A percentile compares a stretch with the other conserved stretches of the same genome.
Evolutionary conservation across 169 alveolate species (phyloP).

Genomic region (Cryptosporidium viatorum): DNA sequence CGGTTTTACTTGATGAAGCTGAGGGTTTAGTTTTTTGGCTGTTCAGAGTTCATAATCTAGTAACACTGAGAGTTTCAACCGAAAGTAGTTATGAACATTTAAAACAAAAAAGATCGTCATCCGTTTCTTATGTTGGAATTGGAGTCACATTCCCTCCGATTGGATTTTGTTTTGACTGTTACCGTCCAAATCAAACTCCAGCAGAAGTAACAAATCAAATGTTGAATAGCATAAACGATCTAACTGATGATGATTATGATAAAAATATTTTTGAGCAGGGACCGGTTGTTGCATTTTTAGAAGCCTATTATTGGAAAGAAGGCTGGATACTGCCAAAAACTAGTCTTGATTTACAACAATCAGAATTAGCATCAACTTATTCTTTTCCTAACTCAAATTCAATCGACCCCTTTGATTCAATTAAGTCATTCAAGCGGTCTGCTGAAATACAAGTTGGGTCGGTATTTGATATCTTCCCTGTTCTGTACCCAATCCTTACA

Average conservation of each 20-base stretch:
- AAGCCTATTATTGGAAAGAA: slow-evolving; percentile 59
- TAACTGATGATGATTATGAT: slow-evolving; percentile 38
- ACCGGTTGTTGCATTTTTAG: slow-evolving; percentile 54
- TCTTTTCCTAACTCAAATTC: background rate
- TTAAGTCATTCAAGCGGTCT: slow-evolving; percentile 1
- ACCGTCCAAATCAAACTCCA: slow-evolving; percentile 26
- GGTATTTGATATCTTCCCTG: slow-evolving; percentile 64
- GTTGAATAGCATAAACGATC: slow-evolving; percentile 27
- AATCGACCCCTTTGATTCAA: slow-evolving; percentile 22
- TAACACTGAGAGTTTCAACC: slow-evolving; percentile 54
- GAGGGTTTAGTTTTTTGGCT: slow-evolving; percentile 69
- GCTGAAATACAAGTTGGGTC: slow-evolving; percentile 47
- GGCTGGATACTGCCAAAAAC: slow-evolving; percentile 61
- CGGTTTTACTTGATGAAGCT: slow-evolving; percentile 38
- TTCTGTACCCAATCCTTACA: slow-evolving; percentile 60
- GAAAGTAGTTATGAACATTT: slow-evolving; percentile 51
- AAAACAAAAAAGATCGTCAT: slow-evolving; percentile 32
- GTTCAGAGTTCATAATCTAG: slow-evolving; percentile 50
- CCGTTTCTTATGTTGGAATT: slow-evolving; percentile 48
- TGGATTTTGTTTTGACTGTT: slow-evolving; percentile 36
- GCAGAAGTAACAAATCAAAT: slow-evolving; percentile 52
- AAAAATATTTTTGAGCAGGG: slow-evolving; percentile 42
- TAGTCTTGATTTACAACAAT: slow-evolving; percentile 14
- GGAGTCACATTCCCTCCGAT: slow-evolving; percentile 51
- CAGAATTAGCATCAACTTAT: slow-evolving; percentile 2